phyloP scores from a whole-genome alignment of 2,329 filamentous ascomycete genomes.

The Drechmeria coniospora region DNA sequence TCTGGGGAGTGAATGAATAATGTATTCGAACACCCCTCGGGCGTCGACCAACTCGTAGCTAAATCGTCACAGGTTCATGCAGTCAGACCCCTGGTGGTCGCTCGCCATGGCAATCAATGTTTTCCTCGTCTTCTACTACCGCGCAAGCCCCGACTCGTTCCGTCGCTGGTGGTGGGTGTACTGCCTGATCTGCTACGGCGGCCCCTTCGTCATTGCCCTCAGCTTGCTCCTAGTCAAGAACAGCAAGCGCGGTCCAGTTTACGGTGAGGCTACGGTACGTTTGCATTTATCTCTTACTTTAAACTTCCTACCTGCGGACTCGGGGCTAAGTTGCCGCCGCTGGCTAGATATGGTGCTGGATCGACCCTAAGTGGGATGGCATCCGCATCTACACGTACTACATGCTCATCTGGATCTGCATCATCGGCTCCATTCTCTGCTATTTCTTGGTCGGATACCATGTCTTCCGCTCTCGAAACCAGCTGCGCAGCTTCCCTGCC shows the following conservation, averaged over 20 bases:
- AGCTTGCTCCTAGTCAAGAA: constrained; percentile 43
- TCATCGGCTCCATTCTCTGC: constrained; percentile 35
- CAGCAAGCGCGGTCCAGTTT: constrained; percentile 23
- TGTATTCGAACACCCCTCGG: no score
- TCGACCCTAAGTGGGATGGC: constrained; percentile 35
- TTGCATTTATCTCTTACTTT: neutral
- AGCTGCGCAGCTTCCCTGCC: constrained; percentile 34
- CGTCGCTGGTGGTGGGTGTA: constrained; percentile 60
- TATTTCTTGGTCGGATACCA: constrained; percentile 43
- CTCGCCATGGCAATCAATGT: constrained; percentile 75
- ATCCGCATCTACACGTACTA: constrained; percentile 48
- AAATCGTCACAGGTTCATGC: constrained; percentile 47
- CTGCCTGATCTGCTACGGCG: constrained; percentile 52
- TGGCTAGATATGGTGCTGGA: constrained; percentile 46
- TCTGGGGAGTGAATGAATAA: no score
- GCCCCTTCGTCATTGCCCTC: constrained; percentile 53
- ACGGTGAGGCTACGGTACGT: constrained; percentile 42
- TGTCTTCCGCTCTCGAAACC: constrained; percentile 42
- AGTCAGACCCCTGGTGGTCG: constrained; percentile 62
- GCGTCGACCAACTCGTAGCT: constrained; percentile 34
- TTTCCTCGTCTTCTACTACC: constrained; percentile 50
- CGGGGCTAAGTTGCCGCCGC: neutral
- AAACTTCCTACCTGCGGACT: neutral
- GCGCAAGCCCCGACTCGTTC: constrained; percentile 50
- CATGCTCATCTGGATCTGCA: constrained; percentile 45